phyloP scores from a whole-genome alignment of 2,329 filamentous ascomycete species.

The Gyromitra esculenta region DNA sequence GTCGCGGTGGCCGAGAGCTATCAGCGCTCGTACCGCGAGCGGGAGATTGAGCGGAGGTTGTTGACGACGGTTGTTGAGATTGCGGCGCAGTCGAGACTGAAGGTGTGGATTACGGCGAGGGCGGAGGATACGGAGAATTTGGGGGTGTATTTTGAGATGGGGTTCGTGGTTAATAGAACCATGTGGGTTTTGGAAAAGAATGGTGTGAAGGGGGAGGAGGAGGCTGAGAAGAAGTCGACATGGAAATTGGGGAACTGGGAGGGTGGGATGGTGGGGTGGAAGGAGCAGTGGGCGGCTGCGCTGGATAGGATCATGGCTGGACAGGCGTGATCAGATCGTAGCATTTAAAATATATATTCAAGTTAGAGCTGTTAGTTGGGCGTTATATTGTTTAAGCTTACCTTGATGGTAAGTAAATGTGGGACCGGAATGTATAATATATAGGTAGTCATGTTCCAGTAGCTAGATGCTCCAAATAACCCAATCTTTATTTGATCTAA shows the following conservation, averaged over 20 bases:
- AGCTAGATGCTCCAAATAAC: background rate
- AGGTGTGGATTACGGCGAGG: conserved; percentile 38
- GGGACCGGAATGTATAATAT: conserved; percentile 18
- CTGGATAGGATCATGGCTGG: conserved; percentile 48
- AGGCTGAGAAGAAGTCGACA: conserved; percentile 13
- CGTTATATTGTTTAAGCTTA: background rate
- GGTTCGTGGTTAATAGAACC: conserved; percentile 47
- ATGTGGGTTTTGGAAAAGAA: conserved; percentile 48
- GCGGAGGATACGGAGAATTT: conserved; percentile 41
- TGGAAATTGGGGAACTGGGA: conserved; percentile 51
- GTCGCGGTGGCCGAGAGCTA: conserved; percentile 25
- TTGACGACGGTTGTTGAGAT: conserved; percentile 41
- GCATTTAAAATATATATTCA: background rate
- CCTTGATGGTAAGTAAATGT: conserved; percentile 26
- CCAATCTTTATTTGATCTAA: background rate
- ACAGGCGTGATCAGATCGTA: conserved; percentile 5
- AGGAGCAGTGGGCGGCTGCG: conserved; percentile 46
- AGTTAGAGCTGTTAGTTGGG: background rate
- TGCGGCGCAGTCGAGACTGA: conserved; percentile 34
- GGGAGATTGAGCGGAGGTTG: conserved; percentile 34
- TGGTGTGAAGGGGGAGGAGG: background rate
- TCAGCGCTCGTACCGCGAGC: conserved; percentile 29
- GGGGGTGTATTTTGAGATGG: conserved; percentile 38
- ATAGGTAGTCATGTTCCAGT: background rate
- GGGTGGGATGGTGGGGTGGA: conserved; percentile 48